Base-by-base conservation (phyloP, 371 early-diverging fungal species). In the Mortierella sp. region DNA sequence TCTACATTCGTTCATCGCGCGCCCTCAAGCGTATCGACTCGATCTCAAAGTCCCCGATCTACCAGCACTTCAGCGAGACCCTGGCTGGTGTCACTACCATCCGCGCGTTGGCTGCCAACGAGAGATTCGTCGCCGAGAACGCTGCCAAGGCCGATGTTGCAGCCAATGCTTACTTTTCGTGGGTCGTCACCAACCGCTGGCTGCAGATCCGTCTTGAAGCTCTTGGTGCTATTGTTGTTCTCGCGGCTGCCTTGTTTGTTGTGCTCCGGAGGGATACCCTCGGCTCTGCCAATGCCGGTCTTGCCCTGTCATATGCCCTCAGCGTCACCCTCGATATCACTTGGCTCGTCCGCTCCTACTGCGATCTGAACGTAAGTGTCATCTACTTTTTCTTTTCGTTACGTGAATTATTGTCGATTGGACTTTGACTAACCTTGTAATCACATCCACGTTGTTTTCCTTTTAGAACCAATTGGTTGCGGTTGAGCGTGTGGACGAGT, bases 401-500 rank as follows among this genome's bases (percentile, higher is more conserved):
- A 29, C n/a, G n/a, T 34, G 16, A 19, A 8, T 2, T 16, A 34
- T 6, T 58, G 37, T 6, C 31, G 4, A 16, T 3, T 16, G 26
- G 31, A 4, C 2, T 6, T 55, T 55, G 31, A 11, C 55, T 31
- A 31, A 55, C 19, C 3, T 14, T 8, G 7, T 34, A 34, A 16
- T 34, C n/a, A n/a, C n/a, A n/a, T n/a, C 2, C 7, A 58, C 8
- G 8, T 55, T 16, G 29, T 2, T 22, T 31, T 34, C 11, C 31
- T 19, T 34, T 16, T 91, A 90, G 68, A 91, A 72, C 52, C 72
- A 72, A 41, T 31, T 72, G 19, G 72, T 72, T 37, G 72, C 72
- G 4, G 72, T 95, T 8, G 95, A 95, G 80, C 90, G 95, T 31
- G 80, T 93, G 0, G 69, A 84, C 11, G 90, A 94, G 70, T 95